phyloP scores from a whole-genome alignment of 371 early-diverging fungal genomes.

The Mortierella sp. region DNA sequence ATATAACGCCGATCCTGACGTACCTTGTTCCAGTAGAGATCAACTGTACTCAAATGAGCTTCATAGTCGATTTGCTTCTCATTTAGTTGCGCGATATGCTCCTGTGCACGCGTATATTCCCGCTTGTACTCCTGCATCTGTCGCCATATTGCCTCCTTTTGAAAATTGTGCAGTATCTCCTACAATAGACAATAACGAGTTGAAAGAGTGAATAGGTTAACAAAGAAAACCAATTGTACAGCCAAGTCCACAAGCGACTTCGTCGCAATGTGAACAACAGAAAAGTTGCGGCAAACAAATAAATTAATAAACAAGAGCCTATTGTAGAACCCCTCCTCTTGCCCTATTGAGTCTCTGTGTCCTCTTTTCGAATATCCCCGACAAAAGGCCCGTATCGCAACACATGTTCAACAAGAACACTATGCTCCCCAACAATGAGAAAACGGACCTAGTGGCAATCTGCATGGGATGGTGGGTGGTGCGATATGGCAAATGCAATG shows the following conservation, averaged over 20 bases:
- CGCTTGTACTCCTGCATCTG: constrained; percentile 90
- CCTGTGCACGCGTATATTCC: constrained; percentile 60
- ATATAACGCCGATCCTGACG: background rate
- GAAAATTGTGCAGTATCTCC: constrained; percentile 63
- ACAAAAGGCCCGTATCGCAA: background rate
- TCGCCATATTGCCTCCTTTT: constrained; percentile 86
- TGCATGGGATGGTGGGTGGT: background rate
- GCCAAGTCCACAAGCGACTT: background rate
- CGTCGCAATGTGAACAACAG: background rate
- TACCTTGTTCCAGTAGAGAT: constrained; percentile 61
- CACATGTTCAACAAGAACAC: background rate
- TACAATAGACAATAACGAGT: constrained; percentile 15
- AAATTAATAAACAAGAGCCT: constrained; percentile 8
- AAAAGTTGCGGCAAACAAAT: constrained; percentile 17
- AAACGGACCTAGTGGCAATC: background rate
- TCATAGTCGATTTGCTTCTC: constrained; percentile 60
- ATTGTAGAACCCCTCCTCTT: background rate
- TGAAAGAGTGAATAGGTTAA: background rate
- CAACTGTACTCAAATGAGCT: constrained; percentile 46
- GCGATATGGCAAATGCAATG: background rate
- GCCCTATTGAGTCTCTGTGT: background rate
- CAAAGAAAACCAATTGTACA: background rate
- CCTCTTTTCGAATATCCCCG: background rate
- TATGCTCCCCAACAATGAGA: background rate
- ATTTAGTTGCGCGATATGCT: constrained; percentile 58